Base-by-base conservation (phyloP, 78 protist species). In the Cavenderia fasciculata region DNA sequence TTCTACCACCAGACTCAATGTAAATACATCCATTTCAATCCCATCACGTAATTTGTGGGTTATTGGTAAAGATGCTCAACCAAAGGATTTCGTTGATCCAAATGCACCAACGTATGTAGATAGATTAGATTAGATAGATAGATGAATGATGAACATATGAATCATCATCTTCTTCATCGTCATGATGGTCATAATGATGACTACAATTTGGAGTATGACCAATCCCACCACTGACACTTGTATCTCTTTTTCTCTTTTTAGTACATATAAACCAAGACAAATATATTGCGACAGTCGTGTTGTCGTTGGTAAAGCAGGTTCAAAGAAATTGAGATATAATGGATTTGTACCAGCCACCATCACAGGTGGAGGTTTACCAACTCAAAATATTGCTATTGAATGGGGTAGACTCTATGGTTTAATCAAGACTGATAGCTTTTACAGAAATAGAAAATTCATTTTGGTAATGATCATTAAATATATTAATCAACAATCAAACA, bases 361-460 rank as follows among this genome's bases (percentile, higher is more conserved):
- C n/a, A 43, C 90, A 33, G 90, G 90, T 57, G 90, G 90, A n/a
- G 90, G 90, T 51, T 44, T 82, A 5, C 90, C 90, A 69, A 19
- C 43, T 29, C n/a, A 27, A 54, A 65, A 66, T 40, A 68, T 82
- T 23, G 23, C 65, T 41, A 40, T 82, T 4, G 90, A 82, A 57
- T 68, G 65, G 90, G 78, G 78, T 57, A 82, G 90, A 82, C 21
- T 82, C 34, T 25, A 31, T 43, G 90, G 90, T 82, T 57, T 82
- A 29, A 31, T 54, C 1, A 19, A 43, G 49, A 82, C 70, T 12
- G 23, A 25, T 8, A 65, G 43, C 38, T 68, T 82, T 57, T 82
- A 19, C 40, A 82, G 52, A 40, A 36, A 52, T 27, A 82, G 90
- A 68, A 82, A 82, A 56, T 82, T 40, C 27, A 11, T 79, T 18